Percentiles rank a stretch among this genome's conserved stretches.
phyloP scores from a whole-genome alignment of 2,329 filamentous ascomycete species.

The Capronia epimyces region DNA sequence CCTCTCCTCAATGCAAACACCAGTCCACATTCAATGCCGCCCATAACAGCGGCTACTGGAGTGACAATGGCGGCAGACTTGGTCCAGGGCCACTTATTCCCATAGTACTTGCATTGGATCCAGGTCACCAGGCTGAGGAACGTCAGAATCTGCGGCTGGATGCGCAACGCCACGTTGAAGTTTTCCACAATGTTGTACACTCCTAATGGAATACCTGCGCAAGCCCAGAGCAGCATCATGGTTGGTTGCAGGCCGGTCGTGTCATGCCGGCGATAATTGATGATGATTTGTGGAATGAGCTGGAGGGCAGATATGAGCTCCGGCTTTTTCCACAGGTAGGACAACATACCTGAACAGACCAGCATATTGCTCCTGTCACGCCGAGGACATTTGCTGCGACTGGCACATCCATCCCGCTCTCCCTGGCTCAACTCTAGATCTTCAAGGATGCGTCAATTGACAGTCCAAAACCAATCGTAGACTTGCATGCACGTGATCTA shows the following conservation, averaged over 20 bases:
- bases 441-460: no score
- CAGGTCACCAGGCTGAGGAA: conserved; percentile 50
- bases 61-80: conserved; percentile 48
- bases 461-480: no score
- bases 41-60: conserved; percentile 53
- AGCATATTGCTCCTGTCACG: conserved; percentile 58
- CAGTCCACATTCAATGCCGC: conserved; percentile 53
- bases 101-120: conserved; percentile 52
- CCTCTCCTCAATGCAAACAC: conserved; percentile 53
- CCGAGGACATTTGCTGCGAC: conserved; percentile 55
- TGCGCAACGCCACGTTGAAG: conserved; percentile 49
- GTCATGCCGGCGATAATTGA: conserved; percentile 63
- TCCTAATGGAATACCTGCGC: conserved; percentile 62
- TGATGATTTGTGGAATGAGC: conserved; percentile 63
- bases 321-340: not conserved
- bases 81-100: conserved; percentile 51
- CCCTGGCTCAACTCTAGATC: not conserved
- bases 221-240: conserved; percentile 69
- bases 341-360: conserved; percentile 55
- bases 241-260: conserved; percentile 60
- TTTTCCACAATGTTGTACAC: conserved; percentile 53
- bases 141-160: conserved; percentile 55
- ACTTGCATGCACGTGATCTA: no score
- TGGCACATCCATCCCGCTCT: conserved; percentile 48
- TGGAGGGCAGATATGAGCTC: conserved; percentile 32